Evolutionary conservation across 345 rosid species (phyloP), one percentile per base, ranked within the genome.

Genomic region (Bruguiera sexangula): DNA sequence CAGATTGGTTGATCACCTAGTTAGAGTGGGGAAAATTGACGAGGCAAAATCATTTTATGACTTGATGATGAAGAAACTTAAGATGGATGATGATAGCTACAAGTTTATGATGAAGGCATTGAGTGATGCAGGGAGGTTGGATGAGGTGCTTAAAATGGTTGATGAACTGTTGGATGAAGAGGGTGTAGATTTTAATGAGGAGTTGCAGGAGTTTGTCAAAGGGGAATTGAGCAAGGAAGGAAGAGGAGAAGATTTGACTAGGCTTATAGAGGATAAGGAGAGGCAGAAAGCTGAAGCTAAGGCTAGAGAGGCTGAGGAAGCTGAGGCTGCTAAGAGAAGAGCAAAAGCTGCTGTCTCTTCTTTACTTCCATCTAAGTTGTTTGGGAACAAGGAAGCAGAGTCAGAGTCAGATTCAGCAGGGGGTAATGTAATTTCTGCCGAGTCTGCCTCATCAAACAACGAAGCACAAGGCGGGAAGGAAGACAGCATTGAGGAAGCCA

Each of bases 231-330:
- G 81, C 63, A 91, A 87, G 68, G 96, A 73, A 65, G 94, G 91
- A 56, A 88, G 96, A 76, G 98, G 78, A 46, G 93, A 85, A 18
- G 95, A 93, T 48, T 76, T 91, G 78, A 72, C 77, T 27, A 89
- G 81, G 81, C 94, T 93, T 64, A 82, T 93, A 77, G 96, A 88
- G 65, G 92, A 89, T 69, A 93, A 93, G 78, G 93, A 87, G 82
- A 83, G 89, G 76, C 80, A 67, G 73, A 93, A 91, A 71, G 97
- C 92, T 20, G 97, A 93, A 79, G 98, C 94, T 22, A 86, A 87
- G 83, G 98, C 92, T 26, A 86, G 73, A 77, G 96, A 89, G 82
- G 74, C 56, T 1, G 96, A 82, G 75, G 96, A 81, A 43, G 86
- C 85, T 2, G 98, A 93, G 78, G 97, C 87, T 2, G 82, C 91